Percentiles rank a stretch among this genome's conserved stretches.
phyloP scores from a whole-genome alignment of 805 yeast genomes.

The Wickerhamiella siamensis region DNA sequence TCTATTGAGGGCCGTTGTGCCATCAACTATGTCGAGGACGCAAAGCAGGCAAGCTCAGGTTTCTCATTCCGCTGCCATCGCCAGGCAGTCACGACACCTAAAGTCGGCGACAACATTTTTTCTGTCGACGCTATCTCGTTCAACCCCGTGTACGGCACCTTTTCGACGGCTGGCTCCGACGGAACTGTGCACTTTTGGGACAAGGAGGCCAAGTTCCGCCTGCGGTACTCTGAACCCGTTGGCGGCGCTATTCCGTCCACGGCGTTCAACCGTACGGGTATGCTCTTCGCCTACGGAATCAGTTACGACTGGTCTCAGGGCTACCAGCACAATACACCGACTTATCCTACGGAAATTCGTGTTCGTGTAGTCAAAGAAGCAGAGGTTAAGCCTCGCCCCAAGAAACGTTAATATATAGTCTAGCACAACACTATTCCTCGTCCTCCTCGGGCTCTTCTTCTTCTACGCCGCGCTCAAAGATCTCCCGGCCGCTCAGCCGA shows the following conservation, averaged over 20 bases:
- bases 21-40: slow-evolving; percentile 75
- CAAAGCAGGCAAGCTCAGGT: slow-evolving; percentile 35
- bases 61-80: slow-evolving; percentile 95
- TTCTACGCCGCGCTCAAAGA: slow-evolving; percentile 81
- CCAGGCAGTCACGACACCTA: slow-evolving; percentile 37
- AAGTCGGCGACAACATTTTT: slow-evolving; percentile 52
- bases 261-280: slow-evolving; percentile 70
- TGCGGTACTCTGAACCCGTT: slow-evolving; percentile 55
- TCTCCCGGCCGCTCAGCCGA: slow-evolving; percentile 72
- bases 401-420: neutral
- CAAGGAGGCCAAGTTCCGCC: slow-evolving; percentile 75
- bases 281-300: slow-evolving; percentile 77
- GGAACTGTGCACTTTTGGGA: slow-evolving; percentile 95
- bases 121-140: slow-evolving; percentile 68
- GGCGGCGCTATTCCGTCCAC: slow-evolving; percentile 55
- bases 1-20: slow-evolving; percentile 94
- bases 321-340: slow-evolving; percentile 60
- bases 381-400: slow-evolving; percentile 43
- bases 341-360: slow-evolving; percentile 60
- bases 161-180: slow-evolving; percentile 88
- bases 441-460: slow-evolving; percentile 48
- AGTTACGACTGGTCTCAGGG: slow-evolving; percentile 90
- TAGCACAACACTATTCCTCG: slow-evolving; percentile 20
- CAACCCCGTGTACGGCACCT: slow-evolving; percentile 84
- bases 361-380: slow-evolving; percentile 76